These are phyloP conservation scores for Apophysomyces trapeziformis DNA, from an alignment of 371 early-diverging fungal species.

Conservation along the genomic window DNA sequence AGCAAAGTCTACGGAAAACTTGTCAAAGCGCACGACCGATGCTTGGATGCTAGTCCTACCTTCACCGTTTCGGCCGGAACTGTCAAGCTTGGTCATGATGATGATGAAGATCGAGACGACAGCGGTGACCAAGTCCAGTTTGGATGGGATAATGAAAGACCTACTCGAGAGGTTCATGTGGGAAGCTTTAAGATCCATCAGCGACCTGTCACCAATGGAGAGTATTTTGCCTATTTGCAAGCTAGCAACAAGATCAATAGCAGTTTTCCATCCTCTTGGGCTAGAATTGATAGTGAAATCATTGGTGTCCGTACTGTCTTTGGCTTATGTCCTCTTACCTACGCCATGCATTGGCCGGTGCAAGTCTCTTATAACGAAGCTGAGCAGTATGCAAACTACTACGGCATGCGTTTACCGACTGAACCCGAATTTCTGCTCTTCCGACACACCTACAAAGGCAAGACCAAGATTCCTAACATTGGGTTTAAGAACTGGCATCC, in stretches of 20 bases:
- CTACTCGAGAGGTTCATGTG: slow-evolving; percentile 47
- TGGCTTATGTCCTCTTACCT: slow-evolving; percentile 58
- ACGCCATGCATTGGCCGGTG: slow-evolving; percentile 77
- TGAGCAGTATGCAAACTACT: slow-evolving; percentile 61
- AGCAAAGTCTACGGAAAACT: background rate
- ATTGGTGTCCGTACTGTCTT: slow-evolving; percentile 69
- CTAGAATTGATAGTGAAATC: slow-evolving; percentile 20
- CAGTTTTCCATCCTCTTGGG: slow-evolving; percentile 59
- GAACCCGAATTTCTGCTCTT: slow-evolving; percentile 65
- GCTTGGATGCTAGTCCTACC: slow-evolving; percentile 12
- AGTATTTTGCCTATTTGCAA: slow-evolving; percentile 68
- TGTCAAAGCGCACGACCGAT: background rate
- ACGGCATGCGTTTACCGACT: slow-evolving; percentile 65
- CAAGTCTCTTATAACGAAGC: slow-evolving; percentile 75
- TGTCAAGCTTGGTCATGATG: slow-evolving; percentile 64
- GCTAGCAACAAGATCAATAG: slow-evolving; percentile 17
- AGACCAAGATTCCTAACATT: slow-evolving; percentile 49
- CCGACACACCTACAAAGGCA: slow-evolving; percentile 22
- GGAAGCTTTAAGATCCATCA: slow-evolving; percentile 67
- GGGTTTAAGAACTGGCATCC: slow-evolving; percentile 72
- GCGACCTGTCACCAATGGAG: slow-evolving; percentile 82
- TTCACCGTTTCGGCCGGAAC: slow-evolving; percentile 22
- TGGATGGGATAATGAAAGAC: slow-evolving; percentile 94
- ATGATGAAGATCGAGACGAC: slow-evolving; percentile 51
- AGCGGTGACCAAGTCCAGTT: slow-evolving; percentile 31